Conservation (phyloP, 768 basidiomycete species). For the Termitomyces sp. region DNA sequence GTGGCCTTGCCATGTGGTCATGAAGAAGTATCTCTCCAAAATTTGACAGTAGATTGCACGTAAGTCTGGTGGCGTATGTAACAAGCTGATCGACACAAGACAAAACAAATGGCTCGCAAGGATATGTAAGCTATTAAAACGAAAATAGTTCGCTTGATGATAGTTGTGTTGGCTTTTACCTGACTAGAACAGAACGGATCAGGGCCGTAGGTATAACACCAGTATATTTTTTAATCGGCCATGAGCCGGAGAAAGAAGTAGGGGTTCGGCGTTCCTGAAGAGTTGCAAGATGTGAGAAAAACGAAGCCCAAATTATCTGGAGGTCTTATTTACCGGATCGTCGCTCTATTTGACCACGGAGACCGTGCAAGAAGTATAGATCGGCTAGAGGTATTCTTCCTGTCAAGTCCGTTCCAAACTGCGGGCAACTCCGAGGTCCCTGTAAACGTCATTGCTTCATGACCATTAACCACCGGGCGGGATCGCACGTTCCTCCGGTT, state of each 20-base stretch:
- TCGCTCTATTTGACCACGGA: conserved; percentile 7
- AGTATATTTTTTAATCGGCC: not conserved
- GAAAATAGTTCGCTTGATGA: not conserved
- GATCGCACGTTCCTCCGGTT: not conserved
- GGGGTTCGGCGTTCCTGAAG: conserved; percentile 9
- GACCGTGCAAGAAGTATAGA: conserved; percentile 6
- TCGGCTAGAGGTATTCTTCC: not conserved
- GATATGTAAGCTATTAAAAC: not conserved
- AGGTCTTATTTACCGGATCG: conserved; percentile 6
- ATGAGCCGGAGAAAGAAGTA: conserved; percentile 1
- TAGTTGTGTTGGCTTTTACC: not conserved
- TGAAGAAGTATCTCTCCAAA: not conserved
- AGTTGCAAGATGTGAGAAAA: conserved; percentile 6
- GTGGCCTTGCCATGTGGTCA: conserved; percentile 9
- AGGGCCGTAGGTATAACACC: not conserved
- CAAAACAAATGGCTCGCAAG: not conserved
- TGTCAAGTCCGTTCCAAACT: not conserved
- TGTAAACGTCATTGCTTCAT: not conserved
- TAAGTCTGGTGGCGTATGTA: conserved; percentile 4
- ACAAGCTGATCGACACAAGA: not conserved
- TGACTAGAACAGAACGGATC: not conserved
- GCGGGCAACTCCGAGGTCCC: conserved; percentile 2
- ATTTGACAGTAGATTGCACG: not conserved
- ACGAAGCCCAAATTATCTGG: conserved; percentile 1
- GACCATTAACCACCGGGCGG: not conserved